Evolutionary conservation across 2,329 filamentous ascomycete species (phyloP), one percentile per base, ranked within the genome.

Genomic region (Magnaporthales sp.): DNA sequence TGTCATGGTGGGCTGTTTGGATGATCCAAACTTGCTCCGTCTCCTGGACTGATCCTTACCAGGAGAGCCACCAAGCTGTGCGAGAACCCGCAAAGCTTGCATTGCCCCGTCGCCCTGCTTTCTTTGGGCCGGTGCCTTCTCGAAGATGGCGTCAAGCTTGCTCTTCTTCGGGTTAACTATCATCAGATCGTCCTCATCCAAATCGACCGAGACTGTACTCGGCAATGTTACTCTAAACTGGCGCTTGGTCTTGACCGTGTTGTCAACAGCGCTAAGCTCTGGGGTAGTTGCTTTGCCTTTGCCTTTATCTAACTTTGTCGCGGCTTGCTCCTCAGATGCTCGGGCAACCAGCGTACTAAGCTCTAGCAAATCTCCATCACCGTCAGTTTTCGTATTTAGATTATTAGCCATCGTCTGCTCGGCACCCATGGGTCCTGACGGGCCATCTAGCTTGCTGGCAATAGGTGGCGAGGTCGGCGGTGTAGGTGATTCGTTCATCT

Each of bases 401-500:
- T 60, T 13, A 13, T 7, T 27, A 19, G 22, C 30, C 8, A 46
- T 54, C 1, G 22, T 19, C 19, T 67, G 66, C 22, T 66, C 63
- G 24, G 69, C 67, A 30, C 67, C 66, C 29, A 71, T 68, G n/a
- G 70, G 70, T 26, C 62, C 68, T 2, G 70, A 65, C 29, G 66
- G 67, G 2, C 63, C 62, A 13, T 65, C 38, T 13, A 70, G 64
- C 63, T 80, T 78, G 26, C 78, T 77, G 9, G 72, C 71, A 8
- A 70, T 68, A 3, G 84, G 83, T 5, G 85, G 86, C 26, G 92
- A 94, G 67, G 91, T 95, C 2, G 90, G 91, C 1, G 90, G 90
- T 0, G 90, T 92, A 15, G 85, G 84, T 19, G 78, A 78, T 24
- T 82, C 79, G 63, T 74, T 78, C 77, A 80, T 80, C 70, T 86